Base-by-base conservation (phyloP, 2,329 filamentous ascomycete genomes). In the Aureobasidium namibiae region DNA sequence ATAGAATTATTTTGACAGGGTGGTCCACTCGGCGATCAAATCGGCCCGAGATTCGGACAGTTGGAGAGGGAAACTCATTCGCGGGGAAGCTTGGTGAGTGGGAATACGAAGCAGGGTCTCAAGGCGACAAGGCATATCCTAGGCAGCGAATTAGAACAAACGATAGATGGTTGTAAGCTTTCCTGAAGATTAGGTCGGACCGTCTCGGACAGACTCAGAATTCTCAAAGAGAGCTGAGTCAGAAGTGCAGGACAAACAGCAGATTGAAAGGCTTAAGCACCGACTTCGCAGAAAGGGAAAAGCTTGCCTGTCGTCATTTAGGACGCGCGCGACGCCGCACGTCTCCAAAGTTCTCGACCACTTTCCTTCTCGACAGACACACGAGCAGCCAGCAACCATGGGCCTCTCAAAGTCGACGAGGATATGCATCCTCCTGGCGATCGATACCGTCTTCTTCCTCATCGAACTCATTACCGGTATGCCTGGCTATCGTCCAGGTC, bases 401-500 rank as follows among this genome's bases (percentile, higher is more conserved):
- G 88, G 82, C 64, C 88, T 92, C 81, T 95, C 92, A 70, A 99
- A 99, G 75, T 89, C 88, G 65, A 90, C 87, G 67, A 86, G 92
- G 73, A 97, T 99, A 72, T 83, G 89, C 75, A 87, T 96, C 73
- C 89, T 99, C 81, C 85, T 99, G 72, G 87, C 78, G 64, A 95
- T 99, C 70, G 92, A 97, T 75, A 81, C 86, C 56, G 80, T 82
- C 41, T 99, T 99, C 78, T 96, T 99, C 76, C 75, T 96, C 49
- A 78, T 97, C 61, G 94, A 99, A 75, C 76, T 99, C 62, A 84
- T 88, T 60, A 85, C 88, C 62, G 92, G 94, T 62, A 18, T 13
- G 42, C 13, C 36, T 34, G n/a, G 13, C 23, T 5, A 10, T 13
- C 42, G 11, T 14, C 23, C 23, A 8, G 18, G 23, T 39, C 41